Evolutionary conservation across 1,139 yeast species (phyloP).

Genomic region (Suhomyces coccinellae): DNA sequence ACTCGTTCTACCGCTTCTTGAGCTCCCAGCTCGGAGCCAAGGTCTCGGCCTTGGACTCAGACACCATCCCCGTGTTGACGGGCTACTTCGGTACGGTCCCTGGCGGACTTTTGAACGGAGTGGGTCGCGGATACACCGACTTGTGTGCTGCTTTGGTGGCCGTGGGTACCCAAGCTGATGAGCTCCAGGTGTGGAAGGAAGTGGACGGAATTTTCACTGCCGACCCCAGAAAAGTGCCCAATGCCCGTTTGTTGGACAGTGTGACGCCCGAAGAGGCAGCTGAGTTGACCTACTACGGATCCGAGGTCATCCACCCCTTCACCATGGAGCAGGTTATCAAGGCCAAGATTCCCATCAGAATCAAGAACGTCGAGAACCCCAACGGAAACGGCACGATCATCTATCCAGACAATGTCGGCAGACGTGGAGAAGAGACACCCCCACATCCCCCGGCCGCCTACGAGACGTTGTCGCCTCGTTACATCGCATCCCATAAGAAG

Average conservation of each 20-base stretch:
- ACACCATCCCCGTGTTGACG: constrained; percentile 83
- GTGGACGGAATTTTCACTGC: constrained; percentile 99
- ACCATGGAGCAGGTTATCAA: constrained; percentile 98
- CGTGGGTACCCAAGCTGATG: constrained; percentile 89
- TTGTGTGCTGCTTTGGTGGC: constrained; percentile 96
- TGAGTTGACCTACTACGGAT: constrained; percentile 94
- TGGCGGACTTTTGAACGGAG: constrained; percentile 87
- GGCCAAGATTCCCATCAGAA: constrained; percentile 94
- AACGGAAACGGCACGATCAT: constrained; percentile 87
- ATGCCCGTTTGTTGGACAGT: constrained; percentile 78
- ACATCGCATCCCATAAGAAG: constrained; percentile 51
- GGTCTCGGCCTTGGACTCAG: constrained; percentile 46
- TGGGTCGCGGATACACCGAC: constrained; percentile 97
- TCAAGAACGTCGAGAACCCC: constrained; percentile 94
- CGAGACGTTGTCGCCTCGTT: constrained; percentile 48
- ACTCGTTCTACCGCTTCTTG: constrained; percentile 63
- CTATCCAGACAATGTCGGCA: constrained; percentile 84
- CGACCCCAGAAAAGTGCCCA: constrained; percentile 92
- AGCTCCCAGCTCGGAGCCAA: constrained; percentile 59
- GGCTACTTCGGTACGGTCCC: constrained; percentile 96
- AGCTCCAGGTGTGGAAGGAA: constrained; percentile 96
- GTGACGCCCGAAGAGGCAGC: constrained; percentile 99
- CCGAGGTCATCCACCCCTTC: constrained; percentile 97
- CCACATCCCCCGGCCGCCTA: constrained; percentile 91
- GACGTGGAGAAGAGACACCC: constrained; percentile 86